Conservation (phyloP, 352 stramenopile genomes). For the Globisporangium radiosum region DNA sequence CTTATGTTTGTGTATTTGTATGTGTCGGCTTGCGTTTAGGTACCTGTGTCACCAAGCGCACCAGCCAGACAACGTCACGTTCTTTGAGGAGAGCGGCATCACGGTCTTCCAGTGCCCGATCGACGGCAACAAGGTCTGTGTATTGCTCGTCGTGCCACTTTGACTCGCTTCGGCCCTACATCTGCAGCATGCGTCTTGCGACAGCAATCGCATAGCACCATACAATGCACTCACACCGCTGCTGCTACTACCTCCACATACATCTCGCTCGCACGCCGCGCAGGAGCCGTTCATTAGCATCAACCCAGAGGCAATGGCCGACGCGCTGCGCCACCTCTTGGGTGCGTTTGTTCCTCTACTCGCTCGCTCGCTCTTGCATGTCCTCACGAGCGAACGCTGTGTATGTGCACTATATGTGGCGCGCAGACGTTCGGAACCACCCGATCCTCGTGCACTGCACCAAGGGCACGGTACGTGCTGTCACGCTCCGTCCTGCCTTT, state of each 20-base stretch:
- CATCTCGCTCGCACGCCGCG: too few species aligned
- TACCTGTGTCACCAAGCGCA: conserved; percentile 83
- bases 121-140: conserved; percentile 78
- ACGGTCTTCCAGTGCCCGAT: conserved; percentile 81
- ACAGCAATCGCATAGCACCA: neutral
- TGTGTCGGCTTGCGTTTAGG: conserved; percentile 14
- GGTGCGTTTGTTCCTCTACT: conserved; percentile 21
- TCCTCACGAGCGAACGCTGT: neutral
- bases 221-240: neutral
- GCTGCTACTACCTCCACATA: neutral
- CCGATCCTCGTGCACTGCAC: conserved; percentile 85
- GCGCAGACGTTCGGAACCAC: conserved; percentile 75
- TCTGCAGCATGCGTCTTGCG: too few species aligned
- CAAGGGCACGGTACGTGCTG: conserved; percentile 66
- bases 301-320: conserved; percentile 71
- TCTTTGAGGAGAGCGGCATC: conserved; percentile 81
- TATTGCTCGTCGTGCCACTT: neutral
- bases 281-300: conserved; percentile 88
- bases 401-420: too few species aligned
- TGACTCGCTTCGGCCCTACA: neutral
- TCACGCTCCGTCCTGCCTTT: neutral
- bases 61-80: conserved; percentile 70
- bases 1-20: conserved; percentile 1
- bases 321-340: conserved; percentile 69
- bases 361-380: neutral